A percentile compares a stretch with the other conserved stretches of the same genome.
Evolutionary conservation across 2,329 filamentous ascomycete species (phyloP).

Genomic region (Fusarium vanettenii): DNA sequence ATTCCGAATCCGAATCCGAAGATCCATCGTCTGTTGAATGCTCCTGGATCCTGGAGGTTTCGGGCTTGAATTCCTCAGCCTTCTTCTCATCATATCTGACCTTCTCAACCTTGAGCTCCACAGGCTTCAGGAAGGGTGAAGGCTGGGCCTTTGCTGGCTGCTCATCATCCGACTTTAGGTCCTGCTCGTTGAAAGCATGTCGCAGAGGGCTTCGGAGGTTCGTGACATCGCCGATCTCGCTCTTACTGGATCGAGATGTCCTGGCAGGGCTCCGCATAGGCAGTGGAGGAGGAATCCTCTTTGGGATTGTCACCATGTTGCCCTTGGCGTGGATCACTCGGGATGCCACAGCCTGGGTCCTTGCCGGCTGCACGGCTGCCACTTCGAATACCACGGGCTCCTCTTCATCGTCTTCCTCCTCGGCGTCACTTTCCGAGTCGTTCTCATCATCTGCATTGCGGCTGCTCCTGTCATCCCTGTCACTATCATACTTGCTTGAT

Average conservation of each 20-base stretch:
- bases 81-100: conserved; percentile 12
- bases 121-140: conserved; percentile 35
- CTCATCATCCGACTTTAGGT: conserved; percentile 41
- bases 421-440: conserved; percentile 34
- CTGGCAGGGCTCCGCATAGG: conserved; percentile 81
- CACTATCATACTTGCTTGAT: conserved; percentile 40
- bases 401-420: conserved; percentile 53
- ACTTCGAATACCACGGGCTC: conserved; percentile 78
- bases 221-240: conserved; percentile 69
- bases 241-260: conserved; percentile 61
- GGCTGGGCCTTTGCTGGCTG: conserved; percentile 28
- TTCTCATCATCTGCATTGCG: conserved; percentile 43
- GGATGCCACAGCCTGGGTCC: conserved; percentile 69
- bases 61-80: conserved; percentile 8
- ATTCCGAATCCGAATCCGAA: conserved; percentile 38
- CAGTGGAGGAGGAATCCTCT: conserved; percentile 80
- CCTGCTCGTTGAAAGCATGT: conserved; percentile 57
- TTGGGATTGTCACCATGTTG: conserved; percentile 86
- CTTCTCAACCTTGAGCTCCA: conserved; percentile 37
- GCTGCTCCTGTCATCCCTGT: conserved; percentile 40
- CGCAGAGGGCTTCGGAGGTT: conserved; percentile 62
- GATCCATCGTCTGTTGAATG: conserved; percentile 13
- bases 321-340: conserved; percentile 78
- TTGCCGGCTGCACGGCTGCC: conserved; percentile 65
- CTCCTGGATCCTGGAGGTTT: conserved; percentile 1